Conservation (phyloP, 1,284 basidiomycete genomes). For the Ceratobasidium sp. region DNA sequence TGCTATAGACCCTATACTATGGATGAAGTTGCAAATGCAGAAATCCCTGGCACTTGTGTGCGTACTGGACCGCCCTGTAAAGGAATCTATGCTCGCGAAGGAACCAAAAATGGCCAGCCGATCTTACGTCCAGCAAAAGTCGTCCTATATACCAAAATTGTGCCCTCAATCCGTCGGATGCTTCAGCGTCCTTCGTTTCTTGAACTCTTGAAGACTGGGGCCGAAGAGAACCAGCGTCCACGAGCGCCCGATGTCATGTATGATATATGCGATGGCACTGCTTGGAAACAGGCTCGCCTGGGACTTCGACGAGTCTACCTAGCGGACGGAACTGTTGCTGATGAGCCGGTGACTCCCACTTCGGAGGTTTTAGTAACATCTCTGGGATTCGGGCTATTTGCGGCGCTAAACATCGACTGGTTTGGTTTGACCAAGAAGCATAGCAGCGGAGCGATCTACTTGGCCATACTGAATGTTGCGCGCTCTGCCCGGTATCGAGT, state of each 20-base stretch:
- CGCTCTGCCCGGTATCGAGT: constrained; percentile 44
- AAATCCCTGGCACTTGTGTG: neutral
- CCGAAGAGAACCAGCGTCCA: too few species aligned
- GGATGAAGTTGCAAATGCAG: neutral
- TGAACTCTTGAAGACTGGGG: neutral
- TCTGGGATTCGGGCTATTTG: constrained; percentile 15
- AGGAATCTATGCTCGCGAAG: neutral
- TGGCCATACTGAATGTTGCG: constrained; percentile 46
- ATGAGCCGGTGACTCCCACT: constrained; percentile 10
- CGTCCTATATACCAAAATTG: neutral
- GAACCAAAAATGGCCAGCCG: neutral
- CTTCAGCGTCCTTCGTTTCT: neutral
- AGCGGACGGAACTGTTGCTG: neutral
- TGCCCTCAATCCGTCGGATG: neutral
- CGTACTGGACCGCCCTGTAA: neutral
- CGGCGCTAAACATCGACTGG: constrained; percentile 19
- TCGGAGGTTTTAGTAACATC: neutral
- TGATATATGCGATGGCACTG: constrained; percentile 2
- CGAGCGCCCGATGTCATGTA: neutral
- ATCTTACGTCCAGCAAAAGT: neutral
- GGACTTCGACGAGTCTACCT: neutral
- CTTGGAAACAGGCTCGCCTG: neutral
- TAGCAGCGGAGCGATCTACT: constrained; percentile 47
- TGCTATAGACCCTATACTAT: constrained; percentile 22
- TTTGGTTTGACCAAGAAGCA: neutral